Evolutionary conservation across 768 basidiomycete genomes (phyloP).

Genomic region (Sporobolomyces roseus): DNA sequence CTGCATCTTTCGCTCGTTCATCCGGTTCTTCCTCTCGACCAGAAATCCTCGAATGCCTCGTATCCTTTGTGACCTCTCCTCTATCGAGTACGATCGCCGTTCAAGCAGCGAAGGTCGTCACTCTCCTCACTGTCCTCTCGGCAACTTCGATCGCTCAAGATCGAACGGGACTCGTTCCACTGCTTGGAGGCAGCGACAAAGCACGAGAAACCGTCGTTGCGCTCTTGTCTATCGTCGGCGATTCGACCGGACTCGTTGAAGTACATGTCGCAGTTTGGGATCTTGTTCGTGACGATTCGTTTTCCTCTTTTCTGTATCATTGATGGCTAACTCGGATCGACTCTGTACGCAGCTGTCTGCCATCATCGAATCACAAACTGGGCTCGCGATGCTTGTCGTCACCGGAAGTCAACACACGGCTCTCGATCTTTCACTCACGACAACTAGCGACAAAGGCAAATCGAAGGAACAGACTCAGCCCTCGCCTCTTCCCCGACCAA

Average conservation of each 20-base stretch:
- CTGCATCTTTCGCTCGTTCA: background rate
- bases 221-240: conserved; percentile 28
- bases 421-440: conserved; percentile 22
- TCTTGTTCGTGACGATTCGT: conserved; percentile 56
- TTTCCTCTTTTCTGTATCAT: background rate
- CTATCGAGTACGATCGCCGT: conserved; percentile 22
- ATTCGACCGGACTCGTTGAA: conserved; percentile 38
- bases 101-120: conserved; percentile 21
- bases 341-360: conserved; percentile 50
- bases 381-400: conserved; percentile 72
- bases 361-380: conserved; percentile 80
- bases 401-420: conserved; percentile 61
- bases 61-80: conserved; percentile 22
- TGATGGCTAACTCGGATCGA: background rate
- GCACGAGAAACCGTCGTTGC: conserved; percentile 47
- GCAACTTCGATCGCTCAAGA: conserved; percentile 46
- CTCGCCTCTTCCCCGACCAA: conserved; percentile 14
- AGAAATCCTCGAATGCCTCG: conserved; percentile 31
- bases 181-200: conserved; percentile 71
- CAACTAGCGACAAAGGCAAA: conserved; percentile 46
- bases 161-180: conserved; percentile 69
- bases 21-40: background rate
- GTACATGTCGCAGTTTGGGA: conserved; percentile 76
- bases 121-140: conserved; percentile 19
- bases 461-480: conserved; percentile 46